These are phyloP conservation scores for Calonectria hongkongensis DNA, from an alignment of 2,329 filamentous ascomycete genomes.

Conservation along the genomic window DNA sequence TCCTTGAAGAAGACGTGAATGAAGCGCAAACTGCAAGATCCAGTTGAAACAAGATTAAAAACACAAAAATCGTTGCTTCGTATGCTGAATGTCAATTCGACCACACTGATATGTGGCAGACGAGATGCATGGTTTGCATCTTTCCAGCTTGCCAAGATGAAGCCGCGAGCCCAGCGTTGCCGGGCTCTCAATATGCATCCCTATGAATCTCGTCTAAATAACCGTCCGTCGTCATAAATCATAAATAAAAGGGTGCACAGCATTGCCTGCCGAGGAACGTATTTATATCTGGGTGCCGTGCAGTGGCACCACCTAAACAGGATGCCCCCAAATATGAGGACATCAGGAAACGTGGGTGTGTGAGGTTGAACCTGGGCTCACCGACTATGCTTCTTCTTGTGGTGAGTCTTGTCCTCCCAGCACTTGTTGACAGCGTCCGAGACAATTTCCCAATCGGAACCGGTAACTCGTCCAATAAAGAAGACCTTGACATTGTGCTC, in stretches of 20 bases:
- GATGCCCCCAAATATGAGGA: conserved; percentile 44
- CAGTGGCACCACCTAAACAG: conserved; percentile 45
- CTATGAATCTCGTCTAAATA: conserved; percentile 26
- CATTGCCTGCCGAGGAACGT: conserved; percentile 54
- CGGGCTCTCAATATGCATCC: conserved; percentile 8
- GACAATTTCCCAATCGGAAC: conserved; percentile 64
- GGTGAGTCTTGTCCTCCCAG: conserved; percentile 68
- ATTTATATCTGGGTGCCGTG: conserved; percentile 54
- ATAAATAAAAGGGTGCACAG: conserved; percentile 47
- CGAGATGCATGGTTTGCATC: conserved; percentile 23
- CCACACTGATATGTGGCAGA: conserved; percentile 20
- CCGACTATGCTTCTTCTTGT: conserved; percentile 54
- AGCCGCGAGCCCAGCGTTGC: conserved; percentile 20
- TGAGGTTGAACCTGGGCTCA: conserved; percentile 39
- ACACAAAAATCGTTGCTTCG: conserved; percentile 31
- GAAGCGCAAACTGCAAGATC: conserved; percentile 32
- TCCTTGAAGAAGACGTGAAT: conserved; percentile 24
- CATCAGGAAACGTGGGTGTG: conserved; percentile 53
- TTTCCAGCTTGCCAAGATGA: conserved; percentile 12
- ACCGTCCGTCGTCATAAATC: conserved; percentile 42
- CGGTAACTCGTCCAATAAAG: conserved; percentile 71
- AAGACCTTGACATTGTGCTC: conserved; percentile 76
- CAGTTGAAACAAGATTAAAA: conserved; percentile 33
- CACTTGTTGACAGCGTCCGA: conserved; percentile 68
- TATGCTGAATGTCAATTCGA: conserved; percentile 29